Percentiles rank a stretch among this genome's conserved stretches.
These are phyloP conservation scores for Suillus discolor DNA, from an alignment of 768 basidiomycete genomes.

Conservation along the genomic window DNA sequence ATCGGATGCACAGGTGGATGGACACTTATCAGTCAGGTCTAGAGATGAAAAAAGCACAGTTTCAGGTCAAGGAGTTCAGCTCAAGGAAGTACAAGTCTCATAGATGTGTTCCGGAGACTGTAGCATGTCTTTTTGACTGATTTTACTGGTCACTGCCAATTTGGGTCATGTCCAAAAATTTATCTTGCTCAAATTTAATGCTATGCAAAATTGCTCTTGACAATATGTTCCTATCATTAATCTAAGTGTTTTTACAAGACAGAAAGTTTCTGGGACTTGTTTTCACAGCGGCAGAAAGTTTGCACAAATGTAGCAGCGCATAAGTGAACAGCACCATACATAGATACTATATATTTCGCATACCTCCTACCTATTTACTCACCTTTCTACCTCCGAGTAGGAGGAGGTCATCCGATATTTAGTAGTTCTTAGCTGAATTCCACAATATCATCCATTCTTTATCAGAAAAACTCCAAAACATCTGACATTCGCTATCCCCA, in stretches of 20 bases:
- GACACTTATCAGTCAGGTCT: conserved; percentile 16
- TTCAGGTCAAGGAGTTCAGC: conserved; percentile 16
- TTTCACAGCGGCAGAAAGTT: background rate
- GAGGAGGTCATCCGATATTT: too few relatives aligned
- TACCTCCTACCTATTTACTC: too few relatives aligned
- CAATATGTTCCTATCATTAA: conserved; percentile 13
- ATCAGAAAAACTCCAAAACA: too few relatives aligned
- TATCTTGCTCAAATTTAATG: conserved; percentile 18
- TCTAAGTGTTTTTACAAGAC: conserved; percentile 17
- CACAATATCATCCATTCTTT: too few relatives aligned
- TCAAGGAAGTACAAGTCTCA: conserved; percentile 18
- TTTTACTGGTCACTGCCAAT: conserved; percentile 10
- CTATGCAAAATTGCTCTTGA: conserved; percentile 16
- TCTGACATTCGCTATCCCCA: too few relatives aligned
- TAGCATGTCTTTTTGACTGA: conserved; percentile 8
- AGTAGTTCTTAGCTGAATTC: too few relatives aligned
- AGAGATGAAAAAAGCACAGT: conserved; percentile 16
- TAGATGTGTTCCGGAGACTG: conserved; percentile 6
- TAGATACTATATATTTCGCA: too few relatives aligned
- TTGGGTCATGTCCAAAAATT: background rate
- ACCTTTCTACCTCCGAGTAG: too few relatives aligned
- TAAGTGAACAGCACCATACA: conserved; percentile 21
- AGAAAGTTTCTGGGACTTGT: conserved; percentile 3
- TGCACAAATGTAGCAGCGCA: conserved; percentile 16
- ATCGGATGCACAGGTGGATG: conserved; percentile 20